Base-by-base conservation (phyloP, 2,329 filamentous ascomycete genomes). In the Diaporthe helianthi region DNA sequence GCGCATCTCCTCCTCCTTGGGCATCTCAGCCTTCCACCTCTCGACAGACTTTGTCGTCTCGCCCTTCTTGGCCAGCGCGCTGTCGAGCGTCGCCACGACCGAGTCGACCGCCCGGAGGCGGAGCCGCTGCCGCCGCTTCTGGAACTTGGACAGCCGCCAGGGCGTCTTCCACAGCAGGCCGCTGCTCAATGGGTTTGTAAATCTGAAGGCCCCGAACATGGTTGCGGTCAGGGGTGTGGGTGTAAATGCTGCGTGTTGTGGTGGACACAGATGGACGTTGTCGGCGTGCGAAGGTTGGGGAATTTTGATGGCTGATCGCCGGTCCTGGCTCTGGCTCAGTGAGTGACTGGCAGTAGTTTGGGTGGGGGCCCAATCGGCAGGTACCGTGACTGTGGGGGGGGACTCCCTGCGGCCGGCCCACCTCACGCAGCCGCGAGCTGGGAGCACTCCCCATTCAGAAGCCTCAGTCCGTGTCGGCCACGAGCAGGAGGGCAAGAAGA, bases 141-240 rank as follows among this genome's bases (percentile, higher is more conserved):
- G 94, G 79, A 93, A 93, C 74, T 89, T 86, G 70, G 96, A 99
- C 78, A 99, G 89, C 72, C 96, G 91, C 94, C 94, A 99, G 75
- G 96, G 96, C 76, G 92, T 94, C 89, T 99, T 99, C 96, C 94
- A 97, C 75, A 97, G 85, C 67, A 97, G 90, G 81, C 94, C 94
- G 72, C 92, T 88, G 68, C 89, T 90, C 29, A 97, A 85, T 70
- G 92, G 84, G 73, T 89, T 92, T 53, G 93, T 94, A 75, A 92
- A 85, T 83, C 91, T 92, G 84, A 97, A 93, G 74, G 91, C 86
- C 77, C 92, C 92, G 80, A 94, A 95, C 94, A 97, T 97, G 73
- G 75, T 86, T 63, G 58, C 58, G 15, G 13, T 47, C 8, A 19
- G 51, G 19, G 44, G 53, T 24, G 61, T 47, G 26, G 17, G 41